Evolutionary conservation across 306 rosid species (phyloP), one percentile per base, ranked within the genome.

Genomic region (Datisca glomerata): DNA sequence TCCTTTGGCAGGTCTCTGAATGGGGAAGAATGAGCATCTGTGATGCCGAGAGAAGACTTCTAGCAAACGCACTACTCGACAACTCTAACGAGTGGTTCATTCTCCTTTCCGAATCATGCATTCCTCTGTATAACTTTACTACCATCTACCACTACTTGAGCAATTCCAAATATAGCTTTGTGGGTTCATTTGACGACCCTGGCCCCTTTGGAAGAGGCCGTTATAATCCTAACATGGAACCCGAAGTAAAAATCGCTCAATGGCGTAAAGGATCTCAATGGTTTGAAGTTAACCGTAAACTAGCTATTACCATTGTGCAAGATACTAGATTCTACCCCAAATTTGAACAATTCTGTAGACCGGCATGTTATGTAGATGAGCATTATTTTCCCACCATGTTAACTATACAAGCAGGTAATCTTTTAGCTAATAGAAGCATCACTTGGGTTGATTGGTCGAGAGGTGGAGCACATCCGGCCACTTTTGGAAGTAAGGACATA

Each of bases 391-490:
- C 96, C 1, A 85, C 96, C 34, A 77, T 80, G 93, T 65, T 85
- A 17, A 80, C 75, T 44, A 72, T 85, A 47, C 39, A 31, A 57
- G 79, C 87, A 6, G 71, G 66, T 46, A 53, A 61, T 23, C 33
- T 31, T 2, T 28, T 85, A 47, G 93, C 93, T 2, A 85, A 85
- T n/a, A 61, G 93, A 52, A 85, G 89, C 75, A 34, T 85, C 53
- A 85, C 96, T 34, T 85, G 89, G 87, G 89, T 80, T 50, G 96
- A 85, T 43, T 85, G 96, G 96, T 85, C 96, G 2, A 64, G 93
- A 49, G 93, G 96, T 3, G 96, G 93, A 8, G 53, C 96, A 34
- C 96, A 85, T 65, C 96, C 96, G 0, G 96, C 89, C 6, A 80
- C 82, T 13, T 85, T 85, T 14, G 96, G 96, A 41, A 51, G 53